phyloP scores from a whole-genome alignment of 179 eudicot species.

The Pouteria campechiana region DNA sequence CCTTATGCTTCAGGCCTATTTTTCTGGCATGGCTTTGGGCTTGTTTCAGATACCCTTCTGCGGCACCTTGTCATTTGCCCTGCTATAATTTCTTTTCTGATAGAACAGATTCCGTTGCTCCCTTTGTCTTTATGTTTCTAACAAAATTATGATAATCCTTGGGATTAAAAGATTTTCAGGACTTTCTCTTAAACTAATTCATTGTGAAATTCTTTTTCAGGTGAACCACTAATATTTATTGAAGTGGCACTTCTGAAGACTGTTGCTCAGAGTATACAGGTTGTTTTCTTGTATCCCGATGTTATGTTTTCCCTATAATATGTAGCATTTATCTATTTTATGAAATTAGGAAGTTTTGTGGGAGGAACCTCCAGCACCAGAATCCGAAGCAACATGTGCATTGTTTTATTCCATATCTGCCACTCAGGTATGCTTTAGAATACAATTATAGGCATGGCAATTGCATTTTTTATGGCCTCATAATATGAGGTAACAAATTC shows the following conservation, averaged over 20 bases:
- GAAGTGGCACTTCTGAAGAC: conserved; percentile 86
- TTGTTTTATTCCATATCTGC: conserved; percentile 95
- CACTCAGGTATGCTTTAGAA: conserved; percentile 78
- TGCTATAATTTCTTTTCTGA: too few relatives aligned
- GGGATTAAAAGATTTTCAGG: too few relatives aligned
- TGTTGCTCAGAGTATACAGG: conserved; percentile 82
- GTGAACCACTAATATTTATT: conserved; percentile 95
- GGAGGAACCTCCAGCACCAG: conserved; percentile 87
- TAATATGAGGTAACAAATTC: too few relatives aligned
- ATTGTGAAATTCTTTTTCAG: conserved; percentile 24
- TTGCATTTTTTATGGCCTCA: too few relatives aligned
- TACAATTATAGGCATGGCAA: too few relatives aligned
- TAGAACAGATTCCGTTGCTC: too few relatives aligned
- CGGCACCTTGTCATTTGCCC: too few relatives aligned
- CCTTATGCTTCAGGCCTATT: too few relatives aligned
- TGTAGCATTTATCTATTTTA: conserved; percentile 21
- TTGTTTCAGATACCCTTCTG: too few relatives aligned
- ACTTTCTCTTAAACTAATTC: conserved; percentile 2
- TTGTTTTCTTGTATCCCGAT: conserved; percentile 4
- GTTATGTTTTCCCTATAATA: background rate
- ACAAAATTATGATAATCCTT: too few relatives aligned
- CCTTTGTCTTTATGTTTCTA: too few relatives aligned
- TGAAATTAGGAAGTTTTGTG: conserved; percentile 99
- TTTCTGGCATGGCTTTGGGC: too few relatives aligned
- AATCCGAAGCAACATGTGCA: conserved; percentile 86